phyloP scores from a whole-genome alignment of 2,329 filamentous ascomycete species.

The Monilinia laxa region DNA sequence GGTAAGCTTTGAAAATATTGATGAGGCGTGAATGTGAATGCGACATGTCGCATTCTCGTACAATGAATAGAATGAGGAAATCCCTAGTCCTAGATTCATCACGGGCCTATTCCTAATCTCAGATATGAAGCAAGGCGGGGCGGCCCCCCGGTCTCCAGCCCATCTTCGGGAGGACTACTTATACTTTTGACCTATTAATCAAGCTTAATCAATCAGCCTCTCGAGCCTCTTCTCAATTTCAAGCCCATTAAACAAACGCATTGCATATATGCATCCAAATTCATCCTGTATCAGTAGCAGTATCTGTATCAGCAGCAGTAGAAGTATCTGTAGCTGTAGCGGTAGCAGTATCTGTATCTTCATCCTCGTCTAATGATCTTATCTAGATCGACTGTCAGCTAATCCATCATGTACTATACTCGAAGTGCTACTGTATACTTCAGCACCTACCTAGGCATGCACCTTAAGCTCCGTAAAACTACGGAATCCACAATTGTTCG shows the following conservation, averaged over 20 bases:
- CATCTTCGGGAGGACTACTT: slow-evolving; percentile 5
- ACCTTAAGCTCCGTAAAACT: slow-evolving; percentile 13
- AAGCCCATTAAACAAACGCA: not conserved
- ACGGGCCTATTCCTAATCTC: slow-evolving; percentile 17
- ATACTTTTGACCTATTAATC: not conserved
- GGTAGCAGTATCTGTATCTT: too few relatives aligned
- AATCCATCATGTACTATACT: slow-evolving; percentile 11
- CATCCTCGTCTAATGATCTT: slow-evolving; percentile 5
- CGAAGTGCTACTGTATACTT: not conserved
- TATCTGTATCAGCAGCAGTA: too few relatives aligned
- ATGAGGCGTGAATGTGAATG: slow-evolving; percentile 18
- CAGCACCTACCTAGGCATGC: slow-evolving; percentile 4
- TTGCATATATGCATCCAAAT: not conserved
- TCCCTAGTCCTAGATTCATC: slow-evolving; percentile 11
- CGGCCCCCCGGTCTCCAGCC: not conserved
- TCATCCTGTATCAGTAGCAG: not conserved
- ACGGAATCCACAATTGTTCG: slow-evolving; percentile 17
- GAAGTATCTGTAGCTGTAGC: too few relatives aligned
- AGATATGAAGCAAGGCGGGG: slow-evolving; percentile 19
- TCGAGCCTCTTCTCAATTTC: not conserved
- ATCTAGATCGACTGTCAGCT: slow-evolving; percentile 1
- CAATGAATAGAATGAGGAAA: slow-evolving; percentile 15
- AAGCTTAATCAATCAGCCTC: not conserved
- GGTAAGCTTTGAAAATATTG: slow-evolving; percentile 9
- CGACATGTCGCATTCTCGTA: slow-evolving; percentile 18